These are phyloP conservation scores for Adansonia rubrostipa DNA, from an alignment of 441 rosid genomes.

Conservation along the genomic window DNA sequence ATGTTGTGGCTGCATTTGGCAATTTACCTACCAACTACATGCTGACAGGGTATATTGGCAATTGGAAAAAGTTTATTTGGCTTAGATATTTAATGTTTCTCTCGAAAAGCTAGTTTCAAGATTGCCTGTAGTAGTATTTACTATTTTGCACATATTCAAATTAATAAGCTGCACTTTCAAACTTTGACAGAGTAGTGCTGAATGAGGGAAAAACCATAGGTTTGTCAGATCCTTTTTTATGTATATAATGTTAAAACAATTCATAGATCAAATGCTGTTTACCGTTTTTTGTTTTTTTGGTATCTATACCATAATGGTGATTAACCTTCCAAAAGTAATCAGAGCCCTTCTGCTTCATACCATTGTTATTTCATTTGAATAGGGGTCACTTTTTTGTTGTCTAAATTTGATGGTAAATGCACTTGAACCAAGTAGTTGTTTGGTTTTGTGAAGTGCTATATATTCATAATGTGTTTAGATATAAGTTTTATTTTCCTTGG, in stretches of 20 bases:
- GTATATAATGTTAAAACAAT: background rate
- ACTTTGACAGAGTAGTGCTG: slow-evolving; percentile 11
- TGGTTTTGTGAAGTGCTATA: background rate
- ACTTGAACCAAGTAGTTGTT: background rate
- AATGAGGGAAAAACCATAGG: background rate
- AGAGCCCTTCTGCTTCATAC: slow-evolving; percentile 6
- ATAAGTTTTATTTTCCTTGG: background rate
- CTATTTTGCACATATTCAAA: background rate
- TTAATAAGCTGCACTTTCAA: background rate
- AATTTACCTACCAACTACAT: slow-evolving; percentile 1
- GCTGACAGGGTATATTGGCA: background rate
- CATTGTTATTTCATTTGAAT: background rate
- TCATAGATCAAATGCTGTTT: background rate
- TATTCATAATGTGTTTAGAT: background rate
- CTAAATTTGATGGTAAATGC: slow-evolving; percentile 6
- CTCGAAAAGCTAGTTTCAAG: background rate
- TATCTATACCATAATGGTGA: background rate
- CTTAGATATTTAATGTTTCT: slow-evolving; percentile 1
- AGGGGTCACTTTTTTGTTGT: background rate
- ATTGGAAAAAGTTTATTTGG: background rate
- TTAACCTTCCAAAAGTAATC: slow-evolving; percentile 14
- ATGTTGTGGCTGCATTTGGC: background rate
- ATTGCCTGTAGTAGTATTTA: background rate
- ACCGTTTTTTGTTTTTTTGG: background rate
- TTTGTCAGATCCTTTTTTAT: background rate